These are phyloP conservation scores for Phytopythium ostracodes DNA, from an alignment of 352 stramenopile genomes.

Conservation along the genomic window DNA sequence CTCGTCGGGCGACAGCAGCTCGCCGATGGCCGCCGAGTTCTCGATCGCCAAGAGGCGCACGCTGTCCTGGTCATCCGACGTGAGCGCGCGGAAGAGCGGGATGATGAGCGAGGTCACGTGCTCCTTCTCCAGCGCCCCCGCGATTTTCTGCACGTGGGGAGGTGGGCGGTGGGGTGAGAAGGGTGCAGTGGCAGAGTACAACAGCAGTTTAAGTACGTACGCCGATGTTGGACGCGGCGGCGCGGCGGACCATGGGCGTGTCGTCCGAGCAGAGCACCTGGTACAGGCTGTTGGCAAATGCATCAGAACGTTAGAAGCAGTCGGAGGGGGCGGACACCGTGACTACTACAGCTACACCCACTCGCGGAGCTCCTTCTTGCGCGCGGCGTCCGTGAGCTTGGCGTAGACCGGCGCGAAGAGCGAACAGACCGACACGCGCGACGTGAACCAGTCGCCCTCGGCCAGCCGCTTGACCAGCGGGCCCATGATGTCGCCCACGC, in stretches of 20 bases:
- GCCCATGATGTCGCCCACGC: constrained; percentile 58
- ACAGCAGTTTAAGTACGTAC: constrained; percentile 18
- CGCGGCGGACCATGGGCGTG: constrained; percentile 85
- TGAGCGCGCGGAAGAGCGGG: constrained; percentile 87
- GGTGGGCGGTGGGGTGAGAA: neutral
- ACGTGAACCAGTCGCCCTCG: constrained; percentile 88
- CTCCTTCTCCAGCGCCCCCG: constrained; percentile 67
- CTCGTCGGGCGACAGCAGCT: constrained; percentile 68
- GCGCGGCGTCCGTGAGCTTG: constrained; percentile 49
- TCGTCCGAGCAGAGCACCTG: constrained; percentile 81
- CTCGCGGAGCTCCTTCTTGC: constrained; percentile 84
- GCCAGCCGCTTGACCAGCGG: constrained; percentile 77
- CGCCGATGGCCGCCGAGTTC: constrained; percentile 75
- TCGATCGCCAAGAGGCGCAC: constrained; percentile 92
- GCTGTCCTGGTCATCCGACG: constrained; percentile 92
- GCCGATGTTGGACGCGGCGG: constrained; percentile 74
- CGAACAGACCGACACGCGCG: constrained; percentile 81
- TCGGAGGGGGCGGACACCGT: neutral
- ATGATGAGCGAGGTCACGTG: constrained; percentile 63
- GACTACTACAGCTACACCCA: constrained; percentile 31
- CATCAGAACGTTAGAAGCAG: neutral
- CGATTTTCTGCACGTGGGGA: constrained; percentile 48
- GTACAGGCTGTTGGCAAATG: constrained; percentile 54
- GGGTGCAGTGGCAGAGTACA: neutral
- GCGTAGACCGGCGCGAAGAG: constrained; percentile 73